These are phyloP conservation scores for Globisporangium spiculum DNA, from an alignment of 352 stramenopile species.

Conservation along the genomic window DNA sequence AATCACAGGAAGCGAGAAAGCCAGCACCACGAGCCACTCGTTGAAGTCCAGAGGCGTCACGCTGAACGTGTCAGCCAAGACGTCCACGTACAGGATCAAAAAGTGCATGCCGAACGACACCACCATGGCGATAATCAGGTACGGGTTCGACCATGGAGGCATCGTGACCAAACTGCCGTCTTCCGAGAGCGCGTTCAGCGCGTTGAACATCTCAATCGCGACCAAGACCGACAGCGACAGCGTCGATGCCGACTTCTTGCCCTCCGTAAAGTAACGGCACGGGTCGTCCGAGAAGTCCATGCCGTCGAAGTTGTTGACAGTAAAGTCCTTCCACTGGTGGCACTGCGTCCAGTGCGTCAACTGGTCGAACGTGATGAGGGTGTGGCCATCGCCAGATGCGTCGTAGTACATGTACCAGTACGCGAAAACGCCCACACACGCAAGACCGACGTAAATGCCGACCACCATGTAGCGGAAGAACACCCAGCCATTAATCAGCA, in stretches of 20 bases:
- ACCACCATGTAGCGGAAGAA: constrained; percentile 97
- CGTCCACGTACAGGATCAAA: constrained; percentile 92
- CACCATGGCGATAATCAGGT: constrained; percentile 91
- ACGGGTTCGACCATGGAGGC: constrained; percentile 93
- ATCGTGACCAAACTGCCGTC: constrained; percentile 91
- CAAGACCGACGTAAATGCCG: constrained; percentile 92
- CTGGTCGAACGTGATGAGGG: constrained; percentile 88
- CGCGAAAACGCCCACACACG: constrained; percentile 90
- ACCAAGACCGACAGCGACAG: constrained; percentile 93
- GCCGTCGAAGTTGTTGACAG: constrained; percentile 89
- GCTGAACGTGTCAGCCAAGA: constrained; percentile 91
- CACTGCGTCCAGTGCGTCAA: constrained; percentile 91
- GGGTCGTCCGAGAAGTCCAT: constrained; percentile 89
- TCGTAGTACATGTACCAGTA: constrained; percentile 95
- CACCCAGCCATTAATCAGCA: constrained; percentile 98
- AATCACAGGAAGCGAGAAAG: constrained; percentile 92
- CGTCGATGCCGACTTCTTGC: constrained; percentile 91
- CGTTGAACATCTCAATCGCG: constrained; percentile 96
- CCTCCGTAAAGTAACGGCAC: constrained; percentile 92
- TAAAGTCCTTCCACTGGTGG: constrained; percentile 90
- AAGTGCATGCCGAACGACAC: constrained; percentile 94
- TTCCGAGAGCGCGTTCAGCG: constrained; percentile 92
- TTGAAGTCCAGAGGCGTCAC: constrained; percentile 90
- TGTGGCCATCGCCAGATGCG: constrained; percentile 89
- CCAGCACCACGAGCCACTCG: constrained; percentile 91